Evolutionary conservation across 2,329 filamentous ascomycete genomes (phyloP), one percentile per base, ranked within the genome.

Genomic region (Teratosphaeria epicoccoides): DNA sequence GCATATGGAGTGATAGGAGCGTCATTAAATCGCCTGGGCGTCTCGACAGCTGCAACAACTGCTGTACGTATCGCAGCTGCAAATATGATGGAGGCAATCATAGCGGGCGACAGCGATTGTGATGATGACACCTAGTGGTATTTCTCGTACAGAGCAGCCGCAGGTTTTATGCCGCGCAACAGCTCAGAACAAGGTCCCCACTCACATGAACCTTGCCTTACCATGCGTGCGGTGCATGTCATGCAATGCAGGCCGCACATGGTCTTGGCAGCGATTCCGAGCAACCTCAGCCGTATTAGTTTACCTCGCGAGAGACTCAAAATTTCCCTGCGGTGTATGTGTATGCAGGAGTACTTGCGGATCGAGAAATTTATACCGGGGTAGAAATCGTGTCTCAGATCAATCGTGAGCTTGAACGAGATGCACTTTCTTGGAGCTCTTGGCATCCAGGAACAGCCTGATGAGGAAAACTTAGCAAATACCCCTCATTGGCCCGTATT

Each of bases 1-100:
- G 56, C 49, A 24, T 58, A 58, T 40, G 33, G 33, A 40, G 20
- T 40, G 24, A 37, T 28, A n/a, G 45, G 45, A 23, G 40, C 49
- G 29, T 47, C 50, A 11, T 20, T 29, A 9, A 28, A 25, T 33
- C 50, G 51, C 23, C 51, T 37, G 12, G 26, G 51, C 2, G 26
- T 22, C 12, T 29, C 29, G 26, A 44, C 3, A 2, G 51, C 51
- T 24, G n/a, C 14, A 12, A 25, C 46, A 5, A 22, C 20, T n/a
- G 14, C 14, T 17, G n/a, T 20, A 20, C 17, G 33, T 40, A 20
- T 40, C 33, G 33, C 33, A 40, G 33, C 14, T 20, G 33, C n/a
- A 17, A 40, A 17, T n/a, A n/a, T n/a, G n/a, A 40, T 14, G 9
- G 33, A 22, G 14, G 20, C 14, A 9, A 17, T 17, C 33, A 40